phyloP scores from a whole-genome alignment of 352 stramenopile genomes.

The Blastocystis sp. region DNA sequence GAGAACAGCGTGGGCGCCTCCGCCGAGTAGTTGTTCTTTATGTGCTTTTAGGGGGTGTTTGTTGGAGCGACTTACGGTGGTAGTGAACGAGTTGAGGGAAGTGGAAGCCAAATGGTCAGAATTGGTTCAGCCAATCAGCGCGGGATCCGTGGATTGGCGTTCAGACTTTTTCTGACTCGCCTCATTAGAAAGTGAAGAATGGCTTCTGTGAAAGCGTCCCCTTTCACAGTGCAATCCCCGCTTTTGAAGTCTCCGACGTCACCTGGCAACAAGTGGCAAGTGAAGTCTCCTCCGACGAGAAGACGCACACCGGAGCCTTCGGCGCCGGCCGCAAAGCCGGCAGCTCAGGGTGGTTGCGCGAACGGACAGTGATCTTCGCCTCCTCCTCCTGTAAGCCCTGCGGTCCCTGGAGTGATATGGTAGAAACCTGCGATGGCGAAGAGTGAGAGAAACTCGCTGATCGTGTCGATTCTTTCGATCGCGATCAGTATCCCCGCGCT shows the following conservation, averaged over 20 bases:
- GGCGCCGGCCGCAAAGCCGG: too few relatives aligned
- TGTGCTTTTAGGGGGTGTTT: conserved; percentile 7
- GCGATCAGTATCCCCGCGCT: conserved; percentile 63
- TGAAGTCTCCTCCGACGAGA: conserved; percentile 44
- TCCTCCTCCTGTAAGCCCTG: neutral
- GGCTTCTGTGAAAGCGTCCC: too few relatives aligned
- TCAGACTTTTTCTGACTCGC: conserved; percentile 62
- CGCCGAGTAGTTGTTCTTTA: neutral
- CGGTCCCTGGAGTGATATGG: neutral
- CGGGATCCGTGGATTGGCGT: neutral
- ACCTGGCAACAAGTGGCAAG: conserved; percentile 15
- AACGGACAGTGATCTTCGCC: neutral
- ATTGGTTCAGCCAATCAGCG: conserved; percentile 40
- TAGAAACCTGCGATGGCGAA: conserved; percentile 55
- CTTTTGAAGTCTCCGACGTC: neutral
- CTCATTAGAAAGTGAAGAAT: neutral
- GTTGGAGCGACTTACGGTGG: neutral
- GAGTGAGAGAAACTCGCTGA: conserved; percentile 65
- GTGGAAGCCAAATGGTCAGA: neutral
- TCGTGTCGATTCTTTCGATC: conserved; percentile 60
- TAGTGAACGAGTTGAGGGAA: neutral
- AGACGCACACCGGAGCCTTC: conserved; percentile 30
- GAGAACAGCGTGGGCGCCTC: conserved; percentile 69
- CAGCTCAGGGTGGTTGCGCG: too few relatives aligned
- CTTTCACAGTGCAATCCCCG: too few relatives aligned